phyloP scores from a whole-genome alignment of 31 red algal species.

The Bonnemaisonia californica region DNA sequence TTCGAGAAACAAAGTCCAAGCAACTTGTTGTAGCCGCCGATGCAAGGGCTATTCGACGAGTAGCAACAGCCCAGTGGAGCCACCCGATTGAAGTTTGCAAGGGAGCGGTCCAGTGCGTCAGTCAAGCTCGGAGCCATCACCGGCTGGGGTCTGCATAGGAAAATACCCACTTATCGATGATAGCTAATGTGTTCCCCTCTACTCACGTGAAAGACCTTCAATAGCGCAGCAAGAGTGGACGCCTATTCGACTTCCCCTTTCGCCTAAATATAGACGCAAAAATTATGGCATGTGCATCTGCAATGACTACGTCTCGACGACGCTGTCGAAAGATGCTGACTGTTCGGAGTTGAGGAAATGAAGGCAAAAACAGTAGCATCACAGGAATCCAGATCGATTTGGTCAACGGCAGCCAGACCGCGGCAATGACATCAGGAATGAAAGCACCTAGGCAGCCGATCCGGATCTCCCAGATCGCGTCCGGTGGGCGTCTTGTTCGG shows the following conservation, averaged over 20 bases:
- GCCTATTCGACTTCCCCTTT: conserved; percentile 26
- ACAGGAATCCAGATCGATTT: not conserved
- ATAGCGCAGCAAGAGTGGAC: conserved; percentile 7
- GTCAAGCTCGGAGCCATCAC: not conserved
- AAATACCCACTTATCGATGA: not conserved
- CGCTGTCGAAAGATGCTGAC: not conserved
- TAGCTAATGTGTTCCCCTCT: not conserved
- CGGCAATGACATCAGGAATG: not conserved
- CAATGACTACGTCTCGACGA: not conserved
- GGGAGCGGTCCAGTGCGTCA: not conserved
- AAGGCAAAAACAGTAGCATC: conserved; percentile 6
- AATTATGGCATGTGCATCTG: not conserved
- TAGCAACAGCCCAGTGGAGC: not conserved
- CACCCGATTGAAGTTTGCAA: not conserved
- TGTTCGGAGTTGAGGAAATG: conserved; percentile 28
- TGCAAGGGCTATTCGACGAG: conserved; percentile 17
- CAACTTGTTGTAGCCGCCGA: conserved; percentile 46
- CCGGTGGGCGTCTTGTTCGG: too few relatives aligned
- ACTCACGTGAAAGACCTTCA: not conserved
- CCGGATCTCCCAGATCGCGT: not conserved
- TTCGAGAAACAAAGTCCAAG: conserved; percentile 7
- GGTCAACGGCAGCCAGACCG: not conserved
- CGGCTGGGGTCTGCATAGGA: not conserved
- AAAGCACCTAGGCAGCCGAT: conserved; percentile 7
- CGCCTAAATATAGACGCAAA: not conserved